Conservation (phyloP, 495 filamentous ascomycete genomes). For the Rostrohypoxylon terebratum region DNA sequence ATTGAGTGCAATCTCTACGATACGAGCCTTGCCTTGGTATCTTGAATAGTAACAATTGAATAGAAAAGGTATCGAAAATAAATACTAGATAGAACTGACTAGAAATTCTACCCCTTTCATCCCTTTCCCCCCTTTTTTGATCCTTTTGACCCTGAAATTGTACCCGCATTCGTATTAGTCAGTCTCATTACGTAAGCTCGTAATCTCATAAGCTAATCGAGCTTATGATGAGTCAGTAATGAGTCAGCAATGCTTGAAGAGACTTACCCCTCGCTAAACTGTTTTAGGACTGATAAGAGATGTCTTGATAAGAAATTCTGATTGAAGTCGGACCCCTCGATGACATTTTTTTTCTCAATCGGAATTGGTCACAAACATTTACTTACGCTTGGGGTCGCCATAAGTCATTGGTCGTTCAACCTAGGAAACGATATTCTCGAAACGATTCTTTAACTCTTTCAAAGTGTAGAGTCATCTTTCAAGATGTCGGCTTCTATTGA, state of each 20-base stretch:
- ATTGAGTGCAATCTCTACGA: background rate
- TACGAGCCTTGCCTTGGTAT: background rate
- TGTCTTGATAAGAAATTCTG: constrained; percentile 23
- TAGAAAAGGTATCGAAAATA: too few species aligned
- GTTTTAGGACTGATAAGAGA: constrained; percentile 20
- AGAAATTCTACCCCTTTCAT: background rate
- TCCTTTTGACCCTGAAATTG: too few species aligned
- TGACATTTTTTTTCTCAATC: constrained; percentile 19
- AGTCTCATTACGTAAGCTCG: background rate
- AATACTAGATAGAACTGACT: background rate
- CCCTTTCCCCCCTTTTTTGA: background rate
- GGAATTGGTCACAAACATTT: constrained; percentile 1
- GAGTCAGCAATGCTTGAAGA: background rate
- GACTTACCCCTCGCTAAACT: constrained; percentile 30
- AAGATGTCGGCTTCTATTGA: constrained; percentile 51
- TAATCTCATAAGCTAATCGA: too few species aligned
- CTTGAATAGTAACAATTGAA: background rate
- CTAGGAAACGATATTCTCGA: background rate
- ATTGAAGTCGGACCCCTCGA: constrained; percentile 23
- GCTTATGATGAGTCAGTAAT: background rate
- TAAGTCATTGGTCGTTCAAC: background rate
- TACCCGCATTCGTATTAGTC: background rate
- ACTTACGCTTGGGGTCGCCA: constrained; percentile 12
- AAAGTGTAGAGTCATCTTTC: background rate
- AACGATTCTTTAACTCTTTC: background rate